Evolutionary conservation across 805 yeast genomes (phyloP).

Genomic region (Spathaspora arborariae): DNA sequence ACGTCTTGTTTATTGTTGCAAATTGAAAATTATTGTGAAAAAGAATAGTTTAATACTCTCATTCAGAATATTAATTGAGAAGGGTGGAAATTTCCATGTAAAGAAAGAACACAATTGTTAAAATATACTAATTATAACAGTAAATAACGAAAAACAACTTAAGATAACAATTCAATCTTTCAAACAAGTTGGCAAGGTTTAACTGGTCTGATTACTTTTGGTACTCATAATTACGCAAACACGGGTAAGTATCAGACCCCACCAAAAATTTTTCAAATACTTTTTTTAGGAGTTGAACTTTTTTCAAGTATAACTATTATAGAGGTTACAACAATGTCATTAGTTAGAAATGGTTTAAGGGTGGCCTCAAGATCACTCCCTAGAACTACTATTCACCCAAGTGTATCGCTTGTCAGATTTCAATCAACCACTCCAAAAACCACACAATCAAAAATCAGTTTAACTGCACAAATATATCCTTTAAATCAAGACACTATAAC

Average conservation of each 20-base stretch:
- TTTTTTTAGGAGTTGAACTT: neutral
- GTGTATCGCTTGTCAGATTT: conserved; percentile 2
- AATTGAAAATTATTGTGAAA: too few relatives aligned
- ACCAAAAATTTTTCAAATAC: neutral
- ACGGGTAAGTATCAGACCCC: neutral
- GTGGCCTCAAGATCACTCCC: conserved; percentile 1
- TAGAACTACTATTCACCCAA: neutral
- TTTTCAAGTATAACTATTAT: neutral
- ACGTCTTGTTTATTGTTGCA: too few relatives aligned
- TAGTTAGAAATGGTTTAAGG: neutral
- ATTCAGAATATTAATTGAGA: too few relatives aligned
- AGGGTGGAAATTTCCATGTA: too few relatives aligned
- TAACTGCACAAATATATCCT: conserved; percentile 37
- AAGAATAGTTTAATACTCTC: too few relatives aligned
- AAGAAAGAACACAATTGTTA: too few relatives aligned
- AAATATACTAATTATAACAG: too few relatives aligned
- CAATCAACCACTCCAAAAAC: neutral
- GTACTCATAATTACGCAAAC: neutral
- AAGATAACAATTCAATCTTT: too few relatives aligned
- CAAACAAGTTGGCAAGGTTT: too few relatives aligned
- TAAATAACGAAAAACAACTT: too few relatives aligned
- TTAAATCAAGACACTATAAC: conserved; percentile 32
- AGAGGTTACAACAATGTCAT: neutral
- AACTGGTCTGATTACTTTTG: too few relatives aligned
- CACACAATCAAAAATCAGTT: conserved; percentile 9